Base-by-base conservation (phyloP, 345 rosid genomes). In the Pugionium cornutum region DNA sequence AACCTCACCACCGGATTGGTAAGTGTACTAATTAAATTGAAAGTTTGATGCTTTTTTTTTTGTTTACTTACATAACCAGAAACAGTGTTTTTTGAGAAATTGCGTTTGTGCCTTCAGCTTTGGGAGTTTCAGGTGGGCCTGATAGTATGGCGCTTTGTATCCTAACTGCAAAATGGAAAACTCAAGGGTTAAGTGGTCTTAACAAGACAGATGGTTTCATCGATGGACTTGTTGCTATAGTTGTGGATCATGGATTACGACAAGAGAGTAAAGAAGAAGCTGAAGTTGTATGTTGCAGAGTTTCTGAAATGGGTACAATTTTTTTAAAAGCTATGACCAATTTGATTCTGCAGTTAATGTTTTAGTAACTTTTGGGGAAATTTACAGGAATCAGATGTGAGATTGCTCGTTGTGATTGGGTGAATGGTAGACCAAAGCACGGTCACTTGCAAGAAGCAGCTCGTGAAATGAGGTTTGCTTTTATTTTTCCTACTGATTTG, bases 41-140 rank as follows among this genome's bases (percentile, higher is more conserved):
- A 35, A 46, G 5, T 47, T 48, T 33, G 40, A 45, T 56, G 26
- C 49, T 7, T 7, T 7, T 7, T 18, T 51, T 41, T 49, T 36
- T 44, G 9, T 26, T 34, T 40, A 0, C 7, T 34, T 4, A 33
- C 10, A 3, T 35, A 2, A 2, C 6, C 4, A 57, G 5, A 60
- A 43, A 43, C 30, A 30, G 11, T 42, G 33, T 28, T 68, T 49
- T 31, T 36, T 11, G 32, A 44, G 6, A 27, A 34, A 31, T 39
- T 65, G 54, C 4, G 10, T 46, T 48, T 52, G 61, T 53, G 33
- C 54, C 4, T 40, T 42, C 72, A 87, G 99, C 99, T 41, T 64
- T 94, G 66, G 97, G 95, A 46, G 96, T 92, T 28, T 92, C 96
- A 4, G 97, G 99, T 39, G 99, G 99, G 11, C 96, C 96, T 50